A percentile compares a stretch with the other conserved stretches of the same genome.
Conservation (phyloP, 2,329 filamentous ascomycete species). For the Pseudogymnoascus verrucosus region DNA sequence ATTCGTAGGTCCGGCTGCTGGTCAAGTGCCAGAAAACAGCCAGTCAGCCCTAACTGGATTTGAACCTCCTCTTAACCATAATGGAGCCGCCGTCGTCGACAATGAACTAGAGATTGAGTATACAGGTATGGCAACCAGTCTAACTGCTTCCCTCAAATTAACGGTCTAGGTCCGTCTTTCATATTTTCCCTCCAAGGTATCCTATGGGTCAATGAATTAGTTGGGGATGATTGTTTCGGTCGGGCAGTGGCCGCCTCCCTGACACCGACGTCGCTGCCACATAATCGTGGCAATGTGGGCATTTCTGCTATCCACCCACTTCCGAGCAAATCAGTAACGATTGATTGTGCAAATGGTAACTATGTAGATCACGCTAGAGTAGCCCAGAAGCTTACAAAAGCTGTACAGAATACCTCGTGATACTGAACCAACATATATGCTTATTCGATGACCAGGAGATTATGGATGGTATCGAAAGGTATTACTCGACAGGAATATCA, state of each 20-base stretch:
- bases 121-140: neutral
- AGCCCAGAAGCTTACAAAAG: neutral
- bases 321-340: neutral
- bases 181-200: slow-evolving; percentile 14
- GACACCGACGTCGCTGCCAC: neutral
- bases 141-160: slow-evolving; percentile 10
- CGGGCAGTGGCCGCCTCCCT: neutral
- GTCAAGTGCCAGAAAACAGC: neutral
- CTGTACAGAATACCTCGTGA: slow-evolving; percentile 7
- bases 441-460: slow-evolving; percentile 12
- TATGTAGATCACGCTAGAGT: neutral
- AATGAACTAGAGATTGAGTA: neutral
- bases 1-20: neutral
- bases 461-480: slow-evolving; percentile 10
- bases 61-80: neutral
- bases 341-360: neutral
- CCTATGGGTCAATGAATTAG: slow-evolving; percentile 12
- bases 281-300: neutral
- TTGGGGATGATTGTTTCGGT: slow-evolving; percentile 14
- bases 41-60: neutral
- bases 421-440: slow-evolving; percentile 10
- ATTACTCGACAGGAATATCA: slow-evolving; percentile 9
- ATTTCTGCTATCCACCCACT: neutral
- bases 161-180: slow-evolving; percentile 12
- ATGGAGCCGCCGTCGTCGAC: neutral